Percentiles rank a stretch among this genome's conserved stretches.
phyloP scores from a whole-genome alignment of 2,329 filamentous ascomycete species.

The Calonectria hongkongensis region DNA sequence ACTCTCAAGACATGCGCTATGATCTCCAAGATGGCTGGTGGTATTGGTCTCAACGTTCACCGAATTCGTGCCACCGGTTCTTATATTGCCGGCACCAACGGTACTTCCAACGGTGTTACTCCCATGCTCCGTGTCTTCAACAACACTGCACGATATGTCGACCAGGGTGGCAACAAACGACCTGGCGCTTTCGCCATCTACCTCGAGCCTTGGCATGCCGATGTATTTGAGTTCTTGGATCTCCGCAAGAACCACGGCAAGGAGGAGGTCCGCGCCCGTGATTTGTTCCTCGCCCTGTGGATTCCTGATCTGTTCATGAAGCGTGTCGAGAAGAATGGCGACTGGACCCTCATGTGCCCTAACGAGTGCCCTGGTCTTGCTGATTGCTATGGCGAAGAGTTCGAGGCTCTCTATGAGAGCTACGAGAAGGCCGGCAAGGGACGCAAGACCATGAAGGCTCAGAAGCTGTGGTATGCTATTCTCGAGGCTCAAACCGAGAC shows the following conservation, averaged over 20 bases:
- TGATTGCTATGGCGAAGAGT: slow-evolving; percentile 98
- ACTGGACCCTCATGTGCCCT: slow-evolving; percentile 99
- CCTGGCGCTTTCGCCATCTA: slow-evolving; percentile 99
- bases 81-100: slow-evolving; percentile 98
- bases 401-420: slow-evolving; percentile 93
- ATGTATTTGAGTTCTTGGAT: slow-evolving; percentile 98
- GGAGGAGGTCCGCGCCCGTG: slow-evolving; percentile 96
- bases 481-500: slow-evolving; percentile 99
- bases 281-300: slow-evolving; percentile 98
- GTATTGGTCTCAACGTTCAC: slow-evolving; percentile 97
- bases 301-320: slow-evolving; percentile 99
- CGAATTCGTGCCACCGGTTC: slow-evolving; percentile 97
- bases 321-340: slow-evolving; percentile 95
- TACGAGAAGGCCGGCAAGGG: slow-evolving; percentile 93
- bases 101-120: slow-evolving; percentile 96
- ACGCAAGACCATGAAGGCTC: slow-evolving; percentile 93
- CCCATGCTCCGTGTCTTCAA: slow-evolving; percentile 99
- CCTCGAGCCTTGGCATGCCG: slow-evolving; percentile 98
- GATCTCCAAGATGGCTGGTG: slow-evolving; percentile 99
- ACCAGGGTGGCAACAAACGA: slow-evolving; percentile 99
- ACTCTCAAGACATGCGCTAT: slow-evolving; percentile 99
- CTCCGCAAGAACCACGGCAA: slow-evolving; percentile 99
- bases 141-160: slow-evolving; percentile 98
- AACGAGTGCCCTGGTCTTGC: slow-evolving; percentile 96
- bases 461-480: slow-evolving; percentile 99